Percentiles rank a stretch among this genome's conserved stretches.
phyloP scores from a whole-genome alignment of 805 yeast species.

The Sungouiella blattae region DNA sequence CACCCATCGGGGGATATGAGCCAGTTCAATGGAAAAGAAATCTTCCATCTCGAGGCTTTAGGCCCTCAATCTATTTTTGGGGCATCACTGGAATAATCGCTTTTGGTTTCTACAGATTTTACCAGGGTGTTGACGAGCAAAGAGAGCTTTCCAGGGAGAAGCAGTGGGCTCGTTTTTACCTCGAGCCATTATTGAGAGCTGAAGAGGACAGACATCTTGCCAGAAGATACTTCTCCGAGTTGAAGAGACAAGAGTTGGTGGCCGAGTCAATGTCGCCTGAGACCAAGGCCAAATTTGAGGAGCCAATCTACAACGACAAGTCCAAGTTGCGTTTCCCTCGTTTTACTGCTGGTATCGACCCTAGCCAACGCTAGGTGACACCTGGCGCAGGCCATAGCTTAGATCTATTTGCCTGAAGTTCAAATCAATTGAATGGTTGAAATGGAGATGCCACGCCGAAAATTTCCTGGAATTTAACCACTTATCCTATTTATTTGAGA shows the following conservation, averaged over 20 bases:
- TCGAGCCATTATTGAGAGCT: constrained; percentile 73
- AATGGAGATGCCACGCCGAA: too few relatives aligned
- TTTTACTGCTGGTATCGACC: constrained; percentile 38
- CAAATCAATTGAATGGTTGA: too few relatives aligned
- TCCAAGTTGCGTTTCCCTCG: constrained; percentile 42
- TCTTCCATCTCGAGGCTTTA: constrained; percentile 79
- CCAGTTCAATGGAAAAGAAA: constrained; percentile 88
- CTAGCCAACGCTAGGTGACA: constrained; percentile 26
- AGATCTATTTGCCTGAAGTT: too few relatives aligned
- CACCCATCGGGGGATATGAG: constrained; percentile 84
- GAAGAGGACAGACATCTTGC: constrained; percentile 78
- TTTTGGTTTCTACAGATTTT: constrained; percentile 67
- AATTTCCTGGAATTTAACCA: too few relatives aligned
- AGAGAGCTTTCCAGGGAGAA: constrained; percentile 73
- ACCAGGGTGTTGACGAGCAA: constrained; percentile 69
- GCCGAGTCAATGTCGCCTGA: constrained; percentile 41
- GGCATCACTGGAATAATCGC: constrained; percentile 60
- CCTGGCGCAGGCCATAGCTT: too few relatives aligned
- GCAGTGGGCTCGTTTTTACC: constrained; percentile 70
- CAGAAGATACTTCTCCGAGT: constrained; percentile 63
- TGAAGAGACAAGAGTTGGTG: constrained; percentile 60
- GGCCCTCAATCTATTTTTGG: constrained; percentile 69
- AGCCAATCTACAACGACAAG: constrained; percentile 41
- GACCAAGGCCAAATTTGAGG: constrained; percentile 37
- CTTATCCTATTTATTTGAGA: too few relatives aligned